phyloP scores from a whole-genome alignment of 108 stramenopile species.

The Schizochytrium sp. region DNA sequence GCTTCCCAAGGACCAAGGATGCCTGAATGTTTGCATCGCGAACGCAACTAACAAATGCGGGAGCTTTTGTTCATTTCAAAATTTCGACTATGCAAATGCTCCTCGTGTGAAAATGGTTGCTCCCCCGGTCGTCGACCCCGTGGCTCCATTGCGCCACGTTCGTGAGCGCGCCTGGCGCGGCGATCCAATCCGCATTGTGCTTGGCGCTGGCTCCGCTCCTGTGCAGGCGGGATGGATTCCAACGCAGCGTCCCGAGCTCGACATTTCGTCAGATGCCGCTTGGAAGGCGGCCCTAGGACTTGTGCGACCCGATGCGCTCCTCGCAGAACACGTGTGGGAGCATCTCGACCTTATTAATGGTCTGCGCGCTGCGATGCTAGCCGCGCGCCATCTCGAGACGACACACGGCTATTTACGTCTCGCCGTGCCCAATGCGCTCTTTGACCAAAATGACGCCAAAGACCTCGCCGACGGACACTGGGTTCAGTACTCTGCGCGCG shows the following conservation, averaged over 20 bases:
- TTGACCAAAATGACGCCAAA: not conserved
- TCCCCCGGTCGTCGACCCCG: too few species aligned
- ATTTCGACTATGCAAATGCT: not conserved
- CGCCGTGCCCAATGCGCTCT: not conserved
- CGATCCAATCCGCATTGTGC: not conserved
- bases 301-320: not conserved
- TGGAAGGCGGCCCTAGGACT: not conserved
- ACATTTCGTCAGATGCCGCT: not conserved
- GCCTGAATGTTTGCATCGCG: too few species aligned
- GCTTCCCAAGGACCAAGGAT: not conserved
- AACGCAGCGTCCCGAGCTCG: not conserved
- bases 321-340: not conserved
- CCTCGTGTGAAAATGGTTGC: not conserved
- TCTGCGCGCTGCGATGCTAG: not conserved
- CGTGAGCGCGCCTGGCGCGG: not conserved
- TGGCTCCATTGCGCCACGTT: not conserved
- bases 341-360: not conserved
- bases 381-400: not conserved
- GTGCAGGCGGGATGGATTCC: not conserved
- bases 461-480: slow-evolving; percentile 29
- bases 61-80: not conserved
- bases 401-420: not conserved
- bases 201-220: not conserved
- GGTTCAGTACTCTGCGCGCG: slow-evolving; percentile 25
- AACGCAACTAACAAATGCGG: too few species aligned